Base-by-base conservation (phyloP, 495 filamentous ascomycete species). In the Hypoxylon fuscum region DNA sequence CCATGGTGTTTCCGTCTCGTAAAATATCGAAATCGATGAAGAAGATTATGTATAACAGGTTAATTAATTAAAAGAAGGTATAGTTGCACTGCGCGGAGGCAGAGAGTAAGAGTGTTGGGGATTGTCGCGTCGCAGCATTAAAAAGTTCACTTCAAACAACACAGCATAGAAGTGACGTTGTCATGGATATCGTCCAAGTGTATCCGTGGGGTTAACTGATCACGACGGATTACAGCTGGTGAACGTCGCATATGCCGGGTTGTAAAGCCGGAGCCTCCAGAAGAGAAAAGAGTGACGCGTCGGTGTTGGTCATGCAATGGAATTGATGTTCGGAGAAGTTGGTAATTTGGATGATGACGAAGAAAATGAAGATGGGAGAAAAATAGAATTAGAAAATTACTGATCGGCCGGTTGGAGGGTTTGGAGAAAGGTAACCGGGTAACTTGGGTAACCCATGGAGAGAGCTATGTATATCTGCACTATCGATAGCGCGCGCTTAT, bases 341-440 rank as follows among this genome's bases (percentile, higher is more conserved):
- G 48, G 45, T 52, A 47, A 50, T 46, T 55, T 64, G 27, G 45
- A 59, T 34, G 60, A 64, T 61, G 65, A 51, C 49, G 21, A 60
- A 46, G 50, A 42, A 54, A 60, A 63, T 46, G 46, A 38, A 35
- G 48, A 17, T 29, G 12, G 25, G 29, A 45, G 42, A 58, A 2
- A 58, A 59, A 49, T 50, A 12, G 12, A 27, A 31, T 34, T 21
- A 8, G 23, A 20, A 8, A 37, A 29, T 20, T 31, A 47, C 10
- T 34, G 31, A 11, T 34, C 9, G 31, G 10, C 2, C 8, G 8
- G 31, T 34, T 2, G 31, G 8, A 8, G 10, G 2, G 31, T 34
- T 34, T n/a, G n/a, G n/a, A 12, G 31, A 11, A 12, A 32, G 6
- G 31, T 32, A 32, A 12, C 31, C n/a, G n/a, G n/a, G n/a, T n/a